Evolutionary conservation across 345 rosid genomes (phyloP), one percentile per base, ranked within the genome.

Genomic region (Bretschneidera sinensis): DNA sequence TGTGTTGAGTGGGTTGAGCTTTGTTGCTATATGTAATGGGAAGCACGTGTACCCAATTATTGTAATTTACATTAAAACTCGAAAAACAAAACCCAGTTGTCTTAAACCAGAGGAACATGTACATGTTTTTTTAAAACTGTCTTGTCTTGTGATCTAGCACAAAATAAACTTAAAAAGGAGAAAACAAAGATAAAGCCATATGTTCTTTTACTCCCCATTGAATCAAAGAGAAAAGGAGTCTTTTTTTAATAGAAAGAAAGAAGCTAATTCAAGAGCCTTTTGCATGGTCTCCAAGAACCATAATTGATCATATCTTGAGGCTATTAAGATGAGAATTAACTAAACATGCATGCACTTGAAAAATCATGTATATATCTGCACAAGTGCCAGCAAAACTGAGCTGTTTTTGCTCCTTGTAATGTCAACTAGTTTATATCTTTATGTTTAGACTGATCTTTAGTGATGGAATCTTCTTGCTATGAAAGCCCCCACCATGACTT

Each of bases 281-380:
- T 76, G 81, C 89, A 88, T 85, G 83, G 89, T 83, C 95, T 81
- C 84, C 89, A 68, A 88, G 85, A 62, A 71, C 48, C 43, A 76
- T 76, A 48, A 80, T 80, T 74, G 78, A 75, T 80, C 74, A 55
- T 70, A 70, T 72, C 55, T 76, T 78, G 79, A 78, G 77, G 64
- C 85, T 75, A 84, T 83, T 77, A 48, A 81, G 83, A 80, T 68
- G 35, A 55, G 34, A 43, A 43, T 24, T 45, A 57, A 57, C 49
- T 43, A 65, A 55, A 34, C 43, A 54, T 20, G 0, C 51, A 8
- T 21, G 20, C 43, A 54, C 5, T 39, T 35, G 2, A 6, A 39
- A 43, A 21, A 43, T 61, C 56, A 43, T 24, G 17, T 50, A 53
- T 28, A 19, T 50, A n/a, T n/a, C n/a, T n/a, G n/a, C n/a, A n/a